Conservation (phyloP, 768 basidiomycete genomes). For the Mycena chlorophos region DNA sequence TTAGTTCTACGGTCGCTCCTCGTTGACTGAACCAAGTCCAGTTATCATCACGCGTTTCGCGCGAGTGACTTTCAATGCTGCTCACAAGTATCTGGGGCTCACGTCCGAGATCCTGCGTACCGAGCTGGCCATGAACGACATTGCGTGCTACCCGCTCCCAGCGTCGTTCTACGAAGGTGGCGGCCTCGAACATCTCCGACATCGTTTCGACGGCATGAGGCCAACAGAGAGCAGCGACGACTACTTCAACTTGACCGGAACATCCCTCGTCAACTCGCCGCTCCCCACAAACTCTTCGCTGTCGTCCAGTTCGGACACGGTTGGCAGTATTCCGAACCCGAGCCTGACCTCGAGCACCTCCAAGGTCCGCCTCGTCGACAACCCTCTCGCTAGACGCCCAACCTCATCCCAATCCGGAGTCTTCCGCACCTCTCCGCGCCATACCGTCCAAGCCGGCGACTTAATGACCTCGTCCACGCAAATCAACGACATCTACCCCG, state of each 20-base stretch:
- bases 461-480: conserved; percentile 60
- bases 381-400: conserved; percentile 25
- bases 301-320: conserved; percentile 29
- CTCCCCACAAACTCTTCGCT: conserved; percentile 24
- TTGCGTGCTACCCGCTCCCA: conserved; percentile 94
- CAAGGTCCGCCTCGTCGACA: conserved; percentile 19
- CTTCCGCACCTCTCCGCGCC: conserved; percentile 40
- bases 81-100: conserved; percentile 93
- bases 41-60: conserved; percentile 96
- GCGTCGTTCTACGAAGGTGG: conserved; percentile 89
- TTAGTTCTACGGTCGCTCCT: conserved; percentile 19
- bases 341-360: conserved; percentile 19
- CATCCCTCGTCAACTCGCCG: conserved; percentile 30
- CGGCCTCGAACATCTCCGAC: conserved; percentile 84
- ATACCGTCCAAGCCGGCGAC: conserved; percentile 76
- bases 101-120: conserved; percentile 95
- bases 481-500: conserved; percentile 46
- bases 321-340: background rate
- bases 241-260: conserved; percentile 49
- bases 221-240: conserved; percentile 55
- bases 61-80: conserved; percentile 95
- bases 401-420: conserved; percentile 16
- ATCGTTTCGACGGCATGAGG: conserved; percentile 75
- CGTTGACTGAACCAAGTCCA: conserved; percentile 28
- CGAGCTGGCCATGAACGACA: conserved; percentile 95